phyloP scores from a whole-genome alignment of 2,329 filamentous ascomycete genomes.

The Penicillium sp. region DNA sequence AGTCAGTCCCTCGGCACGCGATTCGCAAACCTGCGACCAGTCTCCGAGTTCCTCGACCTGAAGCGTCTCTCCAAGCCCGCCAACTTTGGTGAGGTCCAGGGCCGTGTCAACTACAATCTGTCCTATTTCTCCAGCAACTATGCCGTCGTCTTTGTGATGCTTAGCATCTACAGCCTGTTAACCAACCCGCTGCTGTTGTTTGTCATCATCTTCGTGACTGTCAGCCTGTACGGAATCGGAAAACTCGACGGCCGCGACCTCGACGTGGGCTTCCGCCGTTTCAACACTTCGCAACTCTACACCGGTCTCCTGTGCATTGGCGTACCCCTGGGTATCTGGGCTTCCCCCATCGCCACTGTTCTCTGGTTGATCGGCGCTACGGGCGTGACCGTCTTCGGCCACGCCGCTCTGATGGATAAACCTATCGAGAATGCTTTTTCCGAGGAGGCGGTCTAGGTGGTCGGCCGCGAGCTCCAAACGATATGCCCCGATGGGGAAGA shows the following conservation, averaged over 20 bases:
- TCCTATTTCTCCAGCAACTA: constrained; percentile 99
- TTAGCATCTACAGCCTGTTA: constrained; percentile 92
- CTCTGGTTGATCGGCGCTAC: constrained; percentile 97
- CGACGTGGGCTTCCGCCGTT: constrained; percentile 78
- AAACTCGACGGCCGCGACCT: constrained; percentile 88
- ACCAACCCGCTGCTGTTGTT: constrained; percentile 87
- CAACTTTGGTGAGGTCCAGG: constrained; percentile 89
- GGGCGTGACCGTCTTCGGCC: constrained; percentile 90
- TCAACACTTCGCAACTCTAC: constrained; percentile 91
- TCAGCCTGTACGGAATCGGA: constrained; percentile 88
- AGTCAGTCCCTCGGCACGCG: constrained; percentile 77
- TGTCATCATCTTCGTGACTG: constrained; percentile 84
- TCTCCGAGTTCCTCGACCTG: constrained; percentile 93
- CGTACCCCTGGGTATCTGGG: constrained; percentile 81
- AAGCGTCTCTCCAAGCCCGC: constrained; percentile 93
- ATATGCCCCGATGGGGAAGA: constrained; percentile 98
- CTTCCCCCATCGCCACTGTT: constrained; percentile 81
- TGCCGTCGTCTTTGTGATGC: constrained; percentile 88
- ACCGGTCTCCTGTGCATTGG: constrained; percentile 82
- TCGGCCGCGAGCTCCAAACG: constrained; percentile 98
- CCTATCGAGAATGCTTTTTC: constrained; percentile 99
- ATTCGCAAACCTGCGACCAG: constrained; percentile 88
- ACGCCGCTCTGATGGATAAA: constrained; percentile 96
- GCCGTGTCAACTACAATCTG: constrained; percentile 94
- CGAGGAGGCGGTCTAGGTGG: constrained; percentile 99